phyloP scores from a whole-genome alignment of 495 filamentous ascomycete species.

The Talaromyces trachyspermus region DNA sequence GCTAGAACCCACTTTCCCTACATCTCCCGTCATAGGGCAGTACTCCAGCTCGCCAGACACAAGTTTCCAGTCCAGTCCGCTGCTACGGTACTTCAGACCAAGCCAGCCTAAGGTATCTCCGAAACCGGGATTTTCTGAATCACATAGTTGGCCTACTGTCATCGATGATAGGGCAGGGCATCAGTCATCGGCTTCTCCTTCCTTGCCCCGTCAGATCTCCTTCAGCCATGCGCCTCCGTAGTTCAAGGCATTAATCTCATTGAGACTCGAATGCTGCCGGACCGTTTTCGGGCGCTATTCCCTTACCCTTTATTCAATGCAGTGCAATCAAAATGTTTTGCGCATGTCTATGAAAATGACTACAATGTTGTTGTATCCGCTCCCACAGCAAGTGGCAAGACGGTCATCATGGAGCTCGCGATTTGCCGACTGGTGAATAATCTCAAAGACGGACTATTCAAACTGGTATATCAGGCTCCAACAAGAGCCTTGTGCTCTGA shows the following conservation, averaged over 20 bases:
- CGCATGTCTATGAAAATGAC: conserved; percentile 58
- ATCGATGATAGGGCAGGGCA: neutral
- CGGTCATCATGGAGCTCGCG: conserved; percentile 81
- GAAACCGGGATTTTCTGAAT: neutral
- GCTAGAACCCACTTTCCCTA: conserved; percentile 15
- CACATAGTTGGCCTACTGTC: neutral
- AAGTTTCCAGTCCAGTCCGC: conserved; percentile 24
- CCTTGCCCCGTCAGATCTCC: conserved; percentile 10
- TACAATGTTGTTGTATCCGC: conserved; percentile 86
- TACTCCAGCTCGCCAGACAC: conserved; percentile 25
- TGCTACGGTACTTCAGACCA: conserved; percentile 5
- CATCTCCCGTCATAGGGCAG: conserved; percentile 16
- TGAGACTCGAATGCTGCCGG: conserved; percentile 64
- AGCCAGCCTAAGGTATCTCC: neutral
- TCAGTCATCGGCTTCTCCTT: neutral
- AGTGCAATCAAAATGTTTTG: conserved; percentile 84
- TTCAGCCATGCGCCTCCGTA: conserved; percentile 30
- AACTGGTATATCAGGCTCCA: conserved; percentile 92
- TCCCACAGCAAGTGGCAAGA: conserved; percentile 93
- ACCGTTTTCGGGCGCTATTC: conserved; percentile 71
- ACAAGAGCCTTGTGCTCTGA: conserved; percentile 91
- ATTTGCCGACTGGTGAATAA: conserved; percentile 70
- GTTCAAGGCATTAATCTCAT: conserved; percentile 69
- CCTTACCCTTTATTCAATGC: conserved; percentile 81
- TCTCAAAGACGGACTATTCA: conserved; percentile 63